Evolutionary conservation across 805 yeast species (phyloP).

Genomic region (Saccharomycopsis sp.): DNA sequence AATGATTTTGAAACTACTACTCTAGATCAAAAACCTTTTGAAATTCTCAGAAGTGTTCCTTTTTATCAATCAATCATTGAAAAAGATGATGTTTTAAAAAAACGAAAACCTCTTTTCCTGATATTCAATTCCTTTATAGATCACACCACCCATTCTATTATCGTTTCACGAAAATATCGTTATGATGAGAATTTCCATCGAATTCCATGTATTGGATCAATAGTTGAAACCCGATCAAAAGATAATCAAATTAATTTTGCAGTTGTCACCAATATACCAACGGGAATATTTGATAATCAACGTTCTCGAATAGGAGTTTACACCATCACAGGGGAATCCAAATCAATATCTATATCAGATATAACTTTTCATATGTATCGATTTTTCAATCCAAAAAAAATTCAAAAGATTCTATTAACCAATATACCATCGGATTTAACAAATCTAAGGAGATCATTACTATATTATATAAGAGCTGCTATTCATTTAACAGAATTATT

Average conservation of each 20-base stretch:
- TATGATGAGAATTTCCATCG: constrained; percentile 6
- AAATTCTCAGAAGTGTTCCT: too few species aligned
- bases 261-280: constrained; percentile 26
- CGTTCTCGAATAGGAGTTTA: constrained; percentile 22
- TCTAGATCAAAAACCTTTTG: too few species aligned
- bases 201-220: constrained; percentile 26
- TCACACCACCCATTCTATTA: too few species aligned
- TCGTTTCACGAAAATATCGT: too few species aligned
- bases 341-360: constrained; percentile 23
- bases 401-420: constrained; percentile 20
- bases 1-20: too few species aligned
- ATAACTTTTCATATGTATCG: constrained; percentile 26
- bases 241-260: constrained; percentile 24
- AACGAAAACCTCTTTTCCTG: too few species aligned
- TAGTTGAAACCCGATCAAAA: constrained; percentile 28
- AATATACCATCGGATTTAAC: too few species aligned
- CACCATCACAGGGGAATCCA: constrained; percentile 26
- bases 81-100: too few species aligned
- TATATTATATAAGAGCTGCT: constrained; percentile 23
- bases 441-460: constrained; percentile 22
- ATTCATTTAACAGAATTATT: constrained; percentile 16
- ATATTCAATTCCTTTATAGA: too few species aligned
- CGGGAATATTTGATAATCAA: constrained; percentile 25
- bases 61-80: too few species aligned
- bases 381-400: constrained; percentile 20